Conservation (phyloP, 345 rosid species). For the Salix dunnii region DNA sequence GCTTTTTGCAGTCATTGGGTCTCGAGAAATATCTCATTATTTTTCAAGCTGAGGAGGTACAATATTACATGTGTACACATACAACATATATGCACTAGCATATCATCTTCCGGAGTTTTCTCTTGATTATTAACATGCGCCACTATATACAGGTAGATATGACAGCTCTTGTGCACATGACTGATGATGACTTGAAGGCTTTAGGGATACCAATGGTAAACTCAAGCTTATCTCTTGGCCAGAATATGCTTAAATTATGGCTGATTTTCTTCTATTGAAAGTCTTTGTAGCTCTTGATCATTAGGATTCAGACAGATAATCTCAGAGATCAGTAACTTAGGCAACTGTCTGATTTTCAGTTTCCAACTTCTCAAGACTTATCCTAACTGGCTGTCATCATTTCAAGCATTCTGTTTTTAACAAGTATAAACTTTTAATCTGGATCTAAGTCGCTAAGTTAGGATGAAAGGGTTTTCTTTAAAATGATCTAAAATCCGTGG, state of each 20-base stretch:
- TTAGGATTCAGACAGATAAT: not conserved
- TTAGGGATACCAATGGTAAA: slow-evolving; percentile 93
- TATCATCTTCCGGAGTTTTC: not conserved
- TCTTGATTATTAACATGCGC: slow-evolving; percentile 7
- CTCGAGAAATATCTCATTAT: slow-evolving; percentile 83
- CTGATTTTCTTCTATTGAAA: not conserved
- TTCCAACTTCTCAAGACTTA: not conserved
- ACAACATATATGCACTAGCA: not conserved
- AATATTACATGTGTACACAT: slow-evolving; percentile 3
- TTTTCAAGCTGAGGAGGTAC: slow-evolving; percentile 95
- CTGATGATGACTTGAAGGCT: slow-evolving; percentile 91
- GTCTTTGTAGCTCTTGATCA: not conserved
- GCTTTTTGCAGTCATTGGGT: slow-evolving; percentile 78
- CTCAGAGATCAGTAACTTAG: not conserved
- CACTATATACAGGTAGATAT: slow-evolving; percentile 73
- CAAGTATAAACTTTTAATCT: not conserved
- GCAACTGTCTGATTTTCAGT: not conserved
- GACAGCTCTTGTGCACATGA: slow-evolving; percentile 94
- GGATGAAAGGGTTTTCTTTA: no score
- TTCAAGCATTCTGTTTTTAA: not conserved
- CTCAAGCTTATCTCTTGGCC: slow-evolving; percentile 2
- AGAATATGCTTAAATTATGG: slow-evolving; percentile 1
- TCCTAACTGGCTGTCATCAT: not conserved
- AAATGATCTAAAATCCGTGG: no score
- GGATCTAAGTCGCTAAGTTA: no score